Percentiles rank a stretch among this genome's conserved stretches.
Evolutionary conservation across 345 rosid genomes (phyloP).

Genomic region (Brassica rapa): DNA sequence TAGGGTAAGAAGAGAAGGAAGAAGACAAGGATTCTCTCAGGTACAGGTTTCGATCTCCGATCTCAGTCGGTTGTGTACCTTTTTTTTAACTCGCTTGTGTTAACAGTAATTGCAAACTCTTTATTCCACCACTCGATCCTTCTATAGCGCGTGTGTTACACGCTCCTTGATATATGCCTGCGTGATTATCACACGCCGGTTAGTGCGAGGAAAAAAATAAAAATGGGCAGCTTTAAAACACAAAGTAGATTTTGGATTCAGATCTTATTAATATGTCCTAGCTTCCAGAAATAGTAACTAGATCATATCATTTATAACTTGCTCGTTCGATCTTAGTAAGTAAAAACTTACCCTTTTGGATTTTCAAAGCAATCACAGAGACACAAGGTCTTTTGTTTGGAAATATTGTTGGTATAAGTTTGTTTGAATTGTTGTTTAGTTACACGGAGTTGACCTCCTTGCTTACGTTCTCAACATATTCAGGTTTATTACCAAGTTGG

Average conservation of each 20-base stretch:
- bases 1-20: constrained; percentile 35
- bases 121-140: background rate
- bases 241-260: constrained; percentile 2
- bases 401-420: constrained; percentile 8
- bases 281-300: constrained; percentile 7
- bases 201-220: background rate
- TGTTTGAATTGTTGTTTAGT: background rate
- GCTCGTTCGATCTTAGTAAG: background rate
- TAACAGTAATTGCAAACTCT: constrained; percentile 10
- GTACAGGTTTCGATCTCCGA: constrained; percentile 34
- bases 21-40: constrained; percentile 41
- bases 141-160: background rate
- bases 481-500: constrained; percentile 63
- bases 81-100: constrained; percentile 19
- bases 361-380: constrained; percentile 19
- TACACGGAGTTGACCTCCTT: constrained; percentile 56
- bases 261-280: background rate
- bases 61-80: constrained; percentile 26
- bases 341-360: constrained; percentile 1
- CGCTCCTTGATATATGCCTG: background rate
- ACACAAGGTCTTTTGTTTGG: background rate
- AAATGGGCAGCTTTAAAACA: background rate
- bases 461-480: constrained; percentile 23
- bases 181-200: background rate
- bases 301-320: constrained; percentile 23